A percentile compares a stretch with the other conserved stretches of the same genome.
Evolutionary conservation across 2,329 filamentous ascomycete genomes (phyloP).

Genomic region (Phoma sp.): DNA sequence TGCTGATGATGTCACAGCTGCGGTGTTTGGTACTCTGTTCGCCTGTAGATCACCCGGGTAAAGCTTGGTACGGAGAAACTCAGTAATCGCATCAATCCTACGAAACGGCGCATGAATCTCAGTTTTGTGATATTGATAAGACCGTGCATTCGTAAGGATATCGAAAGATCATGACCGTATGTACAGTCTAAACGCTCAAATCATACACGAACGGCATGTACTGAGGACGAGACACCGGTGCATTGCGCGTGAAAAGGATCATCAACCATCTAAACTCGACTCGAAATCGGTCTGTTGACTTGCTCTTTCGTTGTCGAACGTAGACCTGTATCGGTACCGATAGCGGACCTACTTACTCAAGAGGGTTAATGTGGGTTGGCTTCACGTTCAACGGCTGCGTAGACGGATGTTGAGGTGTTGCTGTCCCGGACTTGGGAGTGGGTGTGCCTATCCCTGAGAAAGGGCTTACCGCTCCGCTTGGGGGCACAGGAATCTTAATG

Average conservation of each 20-base stretch:
- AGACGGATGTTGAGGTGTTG: conserved; percentile 25
- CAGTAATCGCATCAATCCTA: background rate
- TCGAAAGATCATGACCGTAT: conserved; percentile 6
- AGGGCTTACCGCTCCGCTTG: conserved; percentile 57
- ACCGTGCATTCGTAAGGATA: conserved; percentile 7
- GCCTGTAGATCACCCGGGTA: conserved; percentile 1
- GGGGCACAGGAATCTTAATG: conserved; percentile 76
- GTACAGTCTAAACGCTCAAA: conserved; percentile 9
- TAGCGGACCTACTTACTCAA: conserved; percentile 28
- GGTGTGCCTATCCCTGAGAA: conserved; percentile 51
- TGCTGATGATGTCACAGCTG: background rate
- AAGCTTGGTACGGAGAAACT: conserved; percentile 9
- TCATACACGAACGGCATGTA: background rate
- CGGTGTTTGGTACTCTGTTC: background rate
- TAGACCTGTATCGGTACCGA: conserved; percentile 25
- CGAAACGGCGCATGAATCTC: background rate
- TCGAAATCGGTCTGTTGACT: conserved; percentile 31
- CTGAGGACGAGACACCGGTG: background rate
- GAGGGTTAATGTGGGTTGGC: conserved; percentile 41
- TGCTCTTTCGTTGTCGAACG: conserved; percentile 30
- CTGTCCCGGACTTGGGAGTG: conserved; percentile 35
- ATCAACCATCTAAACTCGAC: conserved; percentile 23
- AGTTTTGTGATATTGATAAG: background rate
- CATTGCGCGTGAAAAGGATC: background rate
- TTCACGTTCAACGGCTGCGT: conserved; percentile 36